A percentile compares a stretch with the other conserved stretches of the same genome.
phyloP scores from a whole-genome alignment of 1,284 basidiomycete genomes.

The Pseudozyma pruni region DNA sequence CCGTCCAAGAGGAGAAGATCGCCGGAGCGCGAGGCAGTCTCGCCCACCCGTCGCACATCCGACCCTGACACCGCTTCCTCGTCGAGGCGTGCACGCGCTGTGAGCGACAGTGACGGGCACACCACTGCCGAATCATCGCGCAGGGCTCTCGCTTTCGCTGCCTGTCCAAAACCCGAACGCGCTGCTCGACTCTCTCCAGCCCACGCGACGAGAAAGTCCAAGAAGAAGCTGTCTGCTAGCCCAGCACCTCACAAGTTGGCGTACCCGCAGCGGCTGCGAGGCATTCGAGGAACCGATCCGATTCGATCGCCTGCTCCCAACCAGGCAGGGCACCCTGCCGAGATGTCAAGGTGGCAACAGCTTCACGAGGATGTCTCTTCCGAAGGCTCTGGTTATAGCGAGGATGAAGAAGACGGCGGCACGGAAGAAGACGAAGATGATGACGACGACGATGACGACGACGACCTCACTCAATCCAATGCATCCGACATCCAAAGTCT shows the following conservation, averaged over 20 bases:
- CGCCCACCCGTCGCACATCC: slow-evolving; percentile 2
- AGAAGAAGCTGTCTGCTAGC: slow-evolving; percentile 37
- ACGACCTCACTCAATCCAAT: slow-evolving; percentile 6
- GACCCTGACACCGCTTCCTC: background rate
- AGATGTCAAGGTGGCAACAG: slow-evolving; percentile 7
- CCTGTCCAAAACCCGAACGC: slow-evolving; percentile 37
- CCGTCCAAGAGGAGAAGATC: slow-evolving; percentile 15
- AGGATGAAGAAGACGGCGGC: slow-evolving; percentile 44
- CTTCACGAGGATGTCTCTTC: slow-evolving; percentile 9
- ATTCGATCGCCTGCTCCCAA: slow-evolving; percentile 44
- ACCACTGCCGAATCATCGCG: slow-evolving; percentile 4
- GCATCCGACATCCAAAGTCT: slow-evolving; percentile 18
- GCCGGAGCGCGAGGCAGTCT: background rate
- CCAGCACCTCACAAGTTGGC: slow-evolving; percentile 42
- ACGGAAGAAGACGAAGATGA: slow-evolving; percentile 9
- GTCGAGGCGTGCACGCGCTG: background rate
- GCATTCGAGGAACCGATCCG: slow-evolving; percentile 35
- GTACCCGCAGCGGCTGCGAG: slow-evolving; percentile 32
- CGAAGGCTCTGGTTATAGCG: slow-evolving; percentile 45
- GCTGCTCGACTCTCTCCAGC: slow-evolving; percentile 18
- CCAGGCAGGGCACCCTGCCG: background rate
- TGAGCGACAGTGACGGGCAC: slow-evolving; percentile 9
- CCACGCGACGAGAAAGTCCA: slow-evolving; percentile 7
- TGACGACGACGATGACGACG: slow-evolving; percentile 16
- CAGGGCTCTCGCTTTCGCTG: slow-evolving; percentile 31